Conservation (phyloP, 2,329 filamentous ascomycete species). For the Penicillium paneum region DNA sequence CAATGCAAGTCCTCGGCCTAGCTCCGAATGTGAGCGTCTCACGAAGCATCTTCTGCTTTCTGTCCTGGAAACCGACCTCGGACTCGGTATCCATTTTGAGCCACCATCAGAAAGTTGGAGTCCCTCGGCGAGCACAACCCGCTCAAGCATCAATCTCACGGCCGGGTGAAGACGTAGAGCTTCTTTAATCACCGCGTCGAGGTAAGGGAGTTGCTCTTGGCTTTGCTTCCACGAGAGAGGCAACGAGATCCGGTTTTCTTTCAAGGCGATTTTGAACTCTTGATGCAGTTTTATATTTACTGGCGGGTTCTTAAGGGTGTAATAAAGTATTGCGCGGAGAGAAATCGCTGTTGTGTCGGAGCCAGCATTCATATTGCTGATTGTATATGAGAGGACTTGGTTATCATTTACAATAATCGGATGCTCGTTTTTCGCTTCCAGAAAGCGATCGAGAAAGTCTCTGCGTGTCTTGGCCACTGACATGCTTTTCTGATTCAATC, state of each 20-base stretch:
- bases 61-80: constrained; percentile 9
- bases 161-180: constrained; percentile 27
- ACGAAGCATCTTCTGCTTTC: constrained; percentile 21
- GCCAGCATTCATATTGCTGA: constrained; percentile 33
- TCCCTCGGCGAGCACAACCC: constrained; percentile 23
- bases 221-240: constrained; percentile 27
- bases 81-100: constrained; percentile 16
- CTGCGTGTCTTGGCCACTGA: neutral
- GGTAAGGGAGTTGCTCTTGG: constrained; percentile 27
- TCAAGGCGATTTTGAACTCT: constrained; percentile 43
- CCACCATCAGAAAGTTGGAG: constrained; percentile 25
- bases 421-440: constrained; percentile 26
- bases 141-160: constrained; percentile 24
- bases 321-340: constrained; percentile 34
- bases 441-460: constrained; percentile 33
- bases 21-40: constrained; percentile 48
- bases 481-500: constrained; percentile 9
- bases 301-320: constrained; percentile 25
- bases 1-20: constrained; percentile 55
- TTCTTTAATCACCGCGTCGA: constrained; percentile 32
- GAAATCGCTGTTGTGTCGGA: constrained; percentile 37
- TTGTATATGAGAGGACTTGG: constrained; percentile 27
- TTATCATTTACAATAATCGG: constrained; percentile 27
- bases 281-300: constrained; percentile 44
- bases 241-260: constrained; percentile 9